A percentile compares a stretch with the other conserved stretches of the same genome.
Conservation (phyloP, 805 yeast species). For the Yarrowia alimentaria region DNA sequence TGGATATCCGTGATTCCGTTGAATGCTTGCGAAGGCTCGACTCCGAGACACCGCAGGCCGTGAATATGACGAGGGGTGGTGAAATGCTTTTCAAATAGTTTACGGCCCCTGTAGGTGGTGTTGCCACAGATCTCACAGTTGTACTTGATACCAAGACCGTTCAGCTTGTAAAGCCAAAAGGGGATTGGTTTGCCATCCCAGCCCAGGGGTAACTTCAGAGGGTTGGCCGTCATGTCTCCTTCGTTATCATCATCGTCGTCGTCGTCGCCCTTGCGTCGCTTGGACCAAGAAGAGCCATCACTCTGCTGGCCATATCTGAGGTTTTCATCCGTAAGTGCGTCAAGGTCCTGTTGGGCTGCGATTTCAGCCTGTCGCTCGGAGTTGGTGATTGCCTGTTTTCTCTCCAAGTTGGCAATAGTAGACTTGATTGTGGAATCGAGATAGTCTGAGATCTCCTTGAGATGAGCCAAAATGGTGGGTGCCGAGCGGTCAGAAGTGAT, state of each 20-base stretch:
- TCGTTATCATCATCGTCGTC: constrained; percentile 42
- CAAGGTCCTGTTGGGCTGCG: constrained; percentile 39
- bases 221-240: constrained; percentile 43
- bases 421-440: constrained; percentile 44
- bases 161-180: constrained; percentile 84
- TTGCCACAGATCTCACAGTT: constrained; percentile 88
- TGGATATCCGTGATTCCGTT: constrained; percentile 62
- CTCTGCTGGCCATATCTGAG: constrained; percentile 29
- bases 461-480: constrained; percentile 35
- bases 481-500: constrained; percentile 23
- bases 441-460: constrained; percentile 46
- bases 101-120: constrained; percentile 66
- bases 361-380: constrained; percentile 62
- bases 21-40: constrained; percentile 54
- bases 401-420: constrained; percentile 47
- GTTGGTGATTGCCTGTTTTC: constrained; percentile 65
- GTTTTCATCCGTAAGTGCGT: constrained; percentile 8
- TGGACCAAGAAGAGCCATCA: constrained; percentile 13
- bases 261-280: constrained; percentile 26
- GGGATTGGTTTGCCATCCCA: constrained; percentile 93
- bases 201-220: constrained; percentile 70
- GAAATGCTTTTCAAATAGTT: constrained; percentile 72
- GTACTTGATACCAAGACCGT: constrained; percentile 73
- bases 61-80: constrained; percentile 63
- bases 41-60: constrained; percentile 74